A percentile compares a stretch with the other conserved stretches of the same genome.
Conservation (phyloP, 1,139 yeast genomes). For the Lodderomyces elongisporus region DNA sequence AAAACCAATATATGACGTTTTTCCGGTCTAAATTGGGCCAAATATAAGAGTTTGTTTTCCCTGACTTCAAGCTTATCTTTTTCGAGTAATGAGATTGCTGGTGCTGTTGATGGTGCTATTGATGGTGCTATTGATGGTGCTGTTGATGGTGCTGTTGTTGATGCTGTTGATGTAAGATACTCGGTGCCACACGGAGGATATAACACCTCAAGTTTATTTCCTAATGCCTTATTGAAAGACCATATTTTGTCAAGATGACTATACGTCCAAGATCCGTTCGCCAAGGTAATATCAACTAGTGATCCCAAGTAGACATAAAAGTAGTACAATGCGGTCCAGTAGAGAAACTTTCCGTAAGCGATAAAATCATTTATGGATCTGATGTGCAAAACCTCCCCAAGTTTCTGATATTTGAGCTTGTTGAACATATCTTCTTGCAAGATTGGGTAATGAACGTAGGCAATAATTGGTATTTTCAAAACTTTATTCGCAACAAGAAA, state of each 20-base stretch:
- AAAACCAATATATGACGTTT: constrained; percentile 78
- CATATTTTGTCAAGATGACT: constrained; percentile 66
- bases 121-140: no score
- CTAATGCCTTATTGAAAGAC: constrained; percentile 30
- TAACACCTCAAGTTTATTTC: constrained; percentile 40
- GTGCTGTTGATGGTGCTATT: no score
- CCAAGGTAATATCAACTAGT: constrained; percentile 59
- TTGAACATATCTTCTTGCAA: constrained; percentile 82
- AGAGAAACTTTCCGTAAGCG: constrained; percentile 46
- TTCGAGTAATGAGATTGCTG: no score
- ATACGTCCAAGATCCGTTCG: constrained; percentile 91
- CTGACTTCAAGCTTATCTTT: constrained; percentile 26
- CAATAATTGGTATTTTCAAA: constrained; percentile 66
- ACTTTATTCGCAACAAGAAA: constrained; percentile 51
- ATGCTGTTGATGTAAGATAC: constrained; percentile 12
- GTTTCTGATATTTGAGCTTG: constrained; percentile 39
- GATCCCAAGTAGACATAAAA: constrained; percentile 66
- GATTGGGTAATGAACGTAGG: constrained; percentile 93
- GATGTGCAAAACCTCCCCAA: constrained; percentile 15
- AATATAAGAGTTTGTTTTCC: constrained; percentile 57
- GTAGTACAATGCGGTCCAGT: constrained; percentile 65
- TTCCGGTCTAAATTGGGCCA: constrained; percentile 96
- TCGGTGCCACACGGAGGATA: constrained; percentile 89
- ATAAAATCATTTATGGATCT: constrained; percentile 17
- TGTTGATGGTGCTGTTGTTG: no score